Conservation (phyloP, 2,329 filamentous ascomycete species). For the Penicillium hesseltinei region DNA sequence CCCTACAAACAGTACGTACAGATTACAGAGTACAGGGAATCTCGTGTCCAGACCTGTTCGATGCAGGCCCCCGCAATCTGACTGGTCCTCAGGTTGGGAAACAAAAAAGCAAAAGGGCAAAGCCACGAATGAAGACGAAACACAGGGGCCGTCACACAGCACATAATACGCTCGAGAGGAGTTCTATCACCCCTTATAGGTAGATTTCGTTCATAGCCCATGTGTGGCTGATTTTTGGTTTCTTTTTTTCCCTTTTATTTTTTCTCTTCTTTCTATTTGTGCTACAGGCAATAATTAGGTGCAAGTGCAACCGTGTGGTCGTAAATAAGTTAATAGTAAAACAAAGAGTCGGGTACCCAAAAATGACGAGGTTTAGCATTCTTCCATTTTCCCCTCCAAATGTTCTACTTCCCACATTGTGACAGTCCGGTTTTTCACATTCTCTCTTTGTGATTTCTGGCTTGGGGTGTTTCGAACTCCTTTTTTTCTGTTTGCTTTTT, state of each 20-base stretch:
- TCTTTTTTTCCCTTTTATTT: background rate
- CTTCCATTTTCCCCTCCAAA: background rate
- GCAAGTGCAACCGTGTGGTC: background rate
- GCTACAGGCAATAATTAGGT: background rate
- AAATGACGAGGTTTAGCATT: conserved; percentile 6
- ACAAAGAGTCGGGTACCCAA: conserved; percentile 11
- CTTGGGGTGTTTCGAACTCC: background rate
- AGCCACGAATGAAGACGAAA: conserved; percentile 17
- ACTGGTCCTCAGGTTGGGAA: conserved; percentile 12
- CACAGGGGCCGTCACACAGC: conserved; percentile 10
- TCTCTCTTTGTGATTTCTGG: conserved; percentile 7
- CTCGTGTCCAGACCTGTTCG: conserved; percentile 19
- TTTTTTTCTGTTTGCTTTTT: background rate
- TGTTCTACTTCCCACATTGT: conserved; percentile 9
- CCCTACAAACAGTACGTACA: background rate
- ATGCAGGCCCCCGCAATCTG: conserved; percentile 9
- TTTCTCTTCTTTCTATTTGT: background rate
- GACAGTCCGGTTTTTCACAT: conserved; percentile 6
- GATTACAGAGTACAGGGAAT: background rate
- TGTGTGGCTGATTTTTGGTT: background rate
- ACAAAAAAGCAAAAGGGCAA: conserved; percentile 2
- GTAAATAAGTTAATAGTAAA: background rate
- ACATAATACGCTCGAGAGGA: background rate
- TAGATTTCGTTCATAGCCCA: background rate
- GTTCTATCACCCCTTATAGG: background rate